Base-by-base conservation (phyloP, 768 basidiomycete species). In the Naematelia aurantialba region DNA sequence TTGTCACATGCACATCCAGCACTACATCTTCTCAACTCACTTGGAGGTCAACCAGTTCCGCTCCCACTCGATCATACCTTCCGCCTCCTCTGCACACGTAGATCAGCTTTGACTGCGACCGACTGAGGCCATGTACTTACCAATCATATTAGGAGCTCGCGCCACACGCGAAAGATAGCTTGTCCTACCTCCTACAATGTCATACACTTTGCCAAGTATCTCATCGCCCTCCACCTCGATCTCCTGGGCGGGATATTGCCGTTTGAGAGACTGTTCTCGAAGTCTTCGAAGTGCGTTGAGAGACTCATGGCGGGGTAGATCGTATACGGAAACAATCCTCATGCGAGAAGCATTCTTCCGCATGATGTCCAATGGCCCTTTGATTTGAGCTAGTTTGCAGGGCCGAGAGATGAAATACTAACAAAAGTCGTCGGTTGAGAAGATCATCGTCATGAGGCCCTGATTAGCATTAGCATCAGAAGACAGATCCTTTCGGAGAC, bases 381-480 rank as follows among this genome's bases (percentile, higher is more conserved):
- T 39, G 34, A 39, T 39, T 8, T 39, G 34, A 39, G 34, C 8
- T 66, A 27, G 26, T 1, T 22, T 24, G 19, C 39, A 53, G 25
- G 34, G 45, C 52, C 24, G 1, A 3, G 17, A 39, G 10, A 8
- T 5, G 19, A 52, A 13, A 14, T 0, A 63, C 70, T 59, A 24
- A 68, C 88, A 91, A 74, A 87, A 89, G 72, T 91, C 89, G 68
- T 92, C 91, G 10, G 87, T 89, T 42, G 61, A 67, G 34, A 91
- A 89, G 0, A 92, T 85, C 74, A 89, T 81, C 5, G 88, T 91
- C 58, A 87, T 74, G 52, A 89, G 86, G 14, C 87, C 87, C 56
- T 65, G 56, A 21, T n/a, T 59, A 10, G 12, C 25, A 11, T 53
- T 27, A 49, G 49, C 24, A 13, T 10, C 14, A 19, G 27, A n/a